Percentiles rank a stretch among this genome's conserved stretches.
Evolutionary conservation across 805 yeast genomes (phyloP).

Genomic region (Scheffersomyces ergatensis): DNA sequence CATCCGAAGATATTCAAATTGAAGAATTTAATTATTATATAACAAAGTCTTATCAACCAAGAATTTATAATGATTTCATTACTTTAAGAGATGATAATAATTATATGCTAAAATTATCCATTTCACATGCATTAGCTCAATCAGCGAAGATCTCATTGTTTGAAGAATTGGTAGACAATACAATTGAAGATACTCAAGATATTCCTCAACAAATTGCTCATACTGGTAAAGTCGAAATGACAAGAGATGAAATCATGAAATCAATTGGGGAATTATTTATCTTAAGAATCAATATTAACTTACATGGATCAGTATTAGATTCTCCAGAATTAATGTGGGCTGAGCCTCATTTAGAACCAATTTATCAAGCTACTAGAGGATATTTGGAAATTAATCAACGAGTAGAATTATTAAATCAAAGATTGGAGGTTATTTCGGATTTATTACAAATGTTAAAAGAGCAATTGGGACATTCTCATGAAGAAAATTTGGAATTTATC

Average conservation of each 20-base stretch:
- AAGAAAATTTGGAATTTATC: conserved; percentile 86
- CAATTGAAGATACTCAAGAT: conserved; percentile 95
- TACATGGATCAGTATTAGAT: conserved; percentile 87
- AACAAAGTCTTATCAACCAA: conserved; percentile 90
- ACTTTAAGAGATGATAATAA: conserved; percentile 86
- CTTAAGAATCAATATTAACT: conserved; percentile 73
- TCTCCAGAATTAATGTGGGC: conserved; percentile 99
- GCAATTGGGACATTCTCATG: conserved; percentile 91
- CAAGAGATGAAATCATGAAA: conserved; percentile 92
- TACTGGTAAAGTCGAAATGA: conserved; percentile 93
- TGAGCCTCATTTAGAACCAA: conserved; percentile 96
- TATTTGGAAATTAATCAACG: conserved; percentile 93
- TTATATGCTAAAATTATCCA: conserved; percentile 88
- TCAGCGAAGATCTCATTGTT: conserved; percentile 92
- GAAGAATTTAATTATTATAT: conserved; percentile 96
- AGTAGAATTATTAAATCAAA: conserved; percentile 83
- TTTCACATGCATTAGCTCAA: conserved; percentile 95
- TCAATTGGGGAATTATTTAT: conserved; percentile 95
- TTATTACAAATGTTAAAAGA: conserved; percentile 94
- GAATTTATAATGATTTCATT: conserved; percentile 93
- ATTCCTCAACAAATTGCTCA: conserved; percentile 95
- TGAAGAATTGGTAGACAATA: conserved; percentile 94
- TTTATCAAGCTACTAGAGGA: conserved; percentile 95
- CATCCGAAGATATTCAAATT: conserved; percentile 86
- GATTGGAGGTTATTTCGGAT: conserved; percentile 92